Evolutionary conservation across 2,329 filamentous ascomycete species (phyloP).

Genomic region (Lasiodiplodia theobromae): DNA sequence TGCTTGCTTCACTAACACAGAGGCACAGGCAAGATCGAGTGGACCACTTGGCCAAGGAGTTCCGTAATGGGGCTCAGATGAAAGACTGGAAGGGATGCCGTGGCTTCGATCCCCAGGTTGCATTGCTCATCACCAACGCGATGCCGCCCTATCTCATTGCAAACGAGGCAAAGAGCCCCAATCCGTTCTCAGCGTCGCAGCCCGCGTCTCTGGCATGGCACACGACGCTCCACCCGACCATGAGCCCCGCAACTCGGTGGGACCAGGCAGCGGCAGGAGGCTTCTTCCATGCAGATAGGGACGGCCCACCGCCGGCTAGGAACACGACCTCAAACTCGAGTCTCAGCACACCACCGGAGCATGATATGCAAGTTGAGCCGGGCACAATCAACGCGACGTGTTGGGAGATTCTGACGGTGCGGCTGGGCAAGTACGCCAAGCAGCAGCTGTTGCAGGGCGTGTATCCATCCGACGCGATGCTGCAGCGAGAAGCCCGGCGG

Average conservation of each 20-base stretch:
- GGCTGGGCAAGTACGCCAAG: conserved; percentile 54
- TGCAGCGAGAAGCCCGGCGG: conserved; percentile 56
- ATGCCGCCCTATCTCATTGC: conserved; percentile 62
- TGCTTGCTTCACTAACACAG: conserved; percentile 41
- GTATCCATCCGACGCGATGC: conserved; percentile 56
- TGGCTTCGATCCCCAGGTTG: conserved; percentile 57
- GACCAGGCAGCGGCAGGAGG: conserved; percentile 16
- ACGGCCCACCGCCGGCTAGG: background rate
- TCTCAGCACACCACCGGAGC: background rate
- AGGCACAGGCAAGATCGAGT: conserved; percentile 59
- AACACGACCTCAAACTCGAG: background rate
- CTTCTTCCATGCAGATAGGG: conserved; percentile 14
- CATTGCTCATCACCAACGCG: conserved; percentile 57
- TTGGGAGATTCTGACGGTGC: conserved; percentile 58
- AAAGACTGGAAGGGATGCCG: conserved; percentile 63
- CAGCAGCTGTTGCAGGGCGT: conserved; percentile 47
- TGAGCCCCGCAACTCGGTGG: background rate
- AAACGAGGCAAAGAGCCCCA: conserved; percentile 44
- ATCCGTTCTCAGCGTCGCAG: conserved; percentile 56
- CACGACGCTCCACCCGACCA: conserved; percentile 38
- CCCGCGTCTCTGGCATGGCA: conserved; percentile 39
- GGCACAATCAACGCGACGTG: conserved; percentile 48
- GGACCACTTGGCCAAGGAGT: conserved; percentile 63
- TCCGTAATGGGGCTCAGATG: conserved; percentile 61
- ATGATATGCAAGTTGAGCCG: background rate